phyloP scores from a whole-genome alignment of 805 yeast species.

The Saccharomycopsis microspora region DNA sequence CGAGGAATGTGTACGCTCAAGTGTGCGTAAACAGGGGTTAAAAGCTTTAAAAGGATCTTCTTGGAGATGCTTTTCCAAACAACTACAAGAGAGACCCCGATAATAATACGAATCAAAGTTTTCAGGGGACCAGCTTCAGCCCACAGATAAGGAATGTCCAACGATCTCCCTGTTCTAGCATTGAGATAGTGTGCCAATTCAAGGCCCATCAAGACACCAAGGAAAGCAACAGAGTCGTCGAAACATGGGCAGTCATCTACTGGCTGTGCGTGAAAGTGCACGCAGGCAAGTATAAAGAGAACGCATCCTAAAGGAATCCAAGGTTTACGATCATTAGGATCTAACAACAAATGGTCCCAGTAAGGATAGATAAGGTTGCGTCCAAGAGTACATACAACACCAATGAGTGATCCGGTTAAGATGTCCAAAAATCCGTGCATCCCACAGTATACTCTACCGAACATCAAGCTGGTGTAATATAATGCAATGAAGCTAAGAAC shows the following conservation, averaged over 20 bases:
- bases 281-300: constrained; percentile 32
- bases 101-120: constrained; percentile 34
- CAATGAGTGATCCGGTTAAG: constrained; percentile 51
- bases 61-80: constrained; percentile 70
- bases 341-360: constrained; percentile 18
- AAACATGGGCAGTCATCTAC: constrained; percentile 93
- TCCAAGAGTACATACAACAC: constrained; percentile 38
- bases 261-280: constrained; percentile 71
- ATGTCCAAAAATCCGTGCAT: constrained; percentile 93
- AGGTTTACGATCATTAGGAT: not conserved
- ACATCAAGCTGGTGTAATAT: constrained; percentile 54
- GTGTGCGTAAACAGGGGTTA: constrained; percentile 48
- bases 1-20: constrained; percentile 30
- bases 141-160: constrained; percentile 31
- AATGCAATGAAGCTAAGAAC: constrained; percentile 20
- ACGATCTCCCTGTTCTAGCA: constrained; percentile 19
- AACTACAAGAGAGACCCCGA: constrained; percentile 55
- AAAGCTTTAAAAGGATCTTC: constrained; percentile 42
- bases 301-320: constrained; percentile 27
- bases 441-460: constrained; percentile 88
- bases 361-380: constrained; percentile 29
- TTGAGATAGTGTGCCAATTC: constrained; percentile 49
- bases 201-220: constrained; percentile 77
- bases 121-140: constrained; percentile 31
- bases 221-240: constrained; percentile 87